Evolutionary conservation across 306 rosid species (phyloP).

Genomic region (Sesbania bispinosa): DNA sequence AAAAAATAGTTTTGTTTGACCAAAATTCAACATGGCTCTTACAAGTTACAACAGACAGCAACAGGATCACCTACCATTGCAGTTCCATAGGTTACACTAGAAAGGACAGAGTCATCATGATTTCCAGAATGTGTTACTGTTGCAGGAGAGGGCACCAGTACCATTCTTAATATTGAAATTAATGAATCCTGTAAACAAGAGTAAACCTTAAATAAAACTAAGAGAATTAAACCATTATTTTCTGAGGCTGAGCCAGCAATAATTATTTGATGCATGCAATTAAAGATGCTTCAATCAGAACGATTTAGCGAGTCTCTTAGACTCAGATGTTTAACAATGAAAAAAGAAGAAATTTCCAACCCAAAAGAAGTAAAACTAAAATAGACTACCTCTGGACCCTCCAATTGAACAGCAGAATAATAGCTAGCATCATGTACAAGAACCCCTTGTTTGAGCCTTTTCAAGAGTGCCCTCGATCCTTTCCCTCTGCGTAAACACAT

Average conservation of each 20-base stretch:
- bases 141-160: constrained; percentile 47
- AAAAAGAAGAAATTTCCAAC: too few relatives aligned
- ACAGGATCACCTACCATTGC: constrained; percentile 59
- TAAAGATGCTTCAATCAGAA: not conserved
- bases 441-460: constrained; percentile 57
- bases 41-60: not conserved
- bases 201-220: not conserved
- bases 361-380: too few relatives aligned
- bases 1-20: not conserved
- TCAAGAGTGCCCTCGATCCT: constrained; percentile 80
- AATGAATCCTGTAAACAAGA: constrained; percentile 54
- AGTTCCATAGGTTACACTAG: constrained; percentile 53
- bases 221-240: not conserved
- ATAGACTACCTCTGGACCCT: constrained; percentile 70
- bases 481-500: constrained; percentile 53
- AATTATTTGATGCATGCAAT: constrained; percentile 4
- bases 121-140: constrained; percentile 31
- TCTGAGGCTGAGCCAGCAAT: not conserved
- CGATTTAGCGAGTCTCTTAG: too few relatives aligned
- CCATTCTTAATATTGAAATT: constrained; percentile 53
- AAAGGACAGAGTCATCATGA: constrained; percentile 34
- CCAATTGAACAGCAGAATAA: constrained; percentile 66
- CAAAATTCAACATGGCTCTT: not conserved
- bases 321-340: too few relatives aligned
- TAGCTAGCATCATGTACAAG: constrained; percentile 83